phyloP scores from a whole-genome alignment of 208 protist species.

The Trypanosoma melophagium region DNA sequence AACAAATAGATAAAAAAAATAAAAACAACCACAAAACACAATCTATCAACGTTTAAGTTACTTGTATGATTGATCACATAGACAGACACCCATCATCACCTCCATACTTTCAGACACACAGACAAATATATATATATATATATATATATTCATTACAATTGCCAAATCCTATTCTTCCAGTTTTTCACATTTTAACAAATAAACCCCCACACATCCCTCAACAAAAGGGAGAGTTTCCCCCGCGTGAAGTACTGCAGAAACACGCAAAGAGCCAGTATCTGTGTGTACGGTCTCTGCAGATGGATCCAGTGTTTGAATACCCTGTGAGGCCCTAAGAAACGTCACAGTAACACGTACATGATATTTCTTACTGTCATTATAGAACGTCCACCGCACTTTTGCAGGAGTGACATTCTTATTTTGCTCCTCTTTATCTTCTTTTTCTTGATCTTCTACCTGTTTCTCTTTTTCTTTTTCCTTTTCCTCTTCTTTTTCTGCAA shows the following conservation, averaged over 20 bases:
- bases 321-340: slow-evolving; percentile 5
- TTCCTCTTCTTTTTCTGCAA: no score
- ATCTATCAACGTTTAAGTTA: no score
- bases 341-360: slow-evolving; percentile 6
- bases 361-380: slow-evolving; percentile 22
- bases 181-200: slow-evolving; percentile 1
- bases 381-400: slow-evolving; percentile 17
- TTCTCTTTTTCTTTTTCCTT: background rate
- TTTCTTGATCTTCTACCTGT: background rate
- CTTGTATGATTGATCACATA: no score
- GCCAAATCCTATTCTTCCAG: background rate
- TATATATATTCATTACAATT: background rate
- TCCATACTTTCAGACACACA: no score
- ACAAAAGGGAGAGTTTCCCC: slow-evolving; percentile 12
- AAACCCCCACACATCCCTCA: background rate
- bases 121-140: background rate
- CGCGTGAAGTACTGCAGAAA: background rate
- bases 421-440: background rate
- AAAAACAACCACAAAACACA: no score
- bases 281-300: background rate
- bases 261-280: background rate
- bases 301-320: background rate
- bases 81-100: no score
- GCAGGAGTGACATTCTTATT: background rate
- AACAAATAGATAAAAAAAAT: no score